Evolutionary conservation across 345 rosid species (phyloP).

Genomic region (Eucalyptus decipiens): DNA sequence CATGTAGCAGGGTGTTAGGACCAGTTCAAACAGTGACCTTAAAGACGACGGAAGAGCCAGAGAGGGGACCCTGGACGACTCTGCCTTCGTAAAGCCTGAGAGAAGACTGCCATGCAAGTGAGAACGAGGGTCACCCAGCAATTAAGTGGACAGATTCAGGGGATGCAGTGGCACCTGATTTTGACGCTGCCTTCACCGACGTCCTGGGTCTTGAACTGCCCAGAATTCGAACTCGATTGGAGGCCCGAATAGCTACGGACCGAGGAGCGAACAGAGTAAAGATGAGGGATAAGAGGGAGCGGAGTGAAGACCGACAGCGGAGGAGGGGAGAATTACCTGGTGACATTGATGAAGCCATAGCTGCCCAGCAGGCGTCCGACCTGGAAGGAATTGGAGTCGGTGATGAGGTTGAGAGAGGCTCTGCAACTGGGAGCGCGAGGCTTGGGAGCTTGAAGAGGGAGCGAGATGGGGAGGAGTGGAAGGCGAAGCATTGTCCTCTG

Average conservation of each 20-base stretch:
- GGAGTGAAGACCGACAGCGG: background rate
- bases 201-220: conserved; percentile 51
- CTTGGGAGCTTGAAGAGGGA: background rate
- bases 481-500: background rate
- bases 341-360: conserved; percentile 88
- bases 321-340: conserved; percentile 38
- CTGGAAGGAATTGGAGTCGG: conserved; percentile 69
- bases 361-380: conserved; percentile 86
- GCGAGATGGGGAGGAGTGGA: background rate
- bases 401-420: conserved; percentile 59
- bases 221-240: conserved; percentile 8
- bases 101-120: conserved; percentile 33
- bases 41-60: conserved; percentile 55
- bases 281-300: background rate
- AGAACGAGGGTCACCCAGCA: background rate
- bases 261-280: background rate
- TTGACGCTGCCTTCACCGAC: conserved; percentile 84
- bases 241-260: conserved; percentile 52
- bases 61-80: conserved; percentile 61
- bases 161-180: conserved; percentile 43
- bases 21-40: conserved; percentile 29
- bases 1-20: background rate
- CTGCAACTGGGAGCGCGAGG: conserved; percentile 4
- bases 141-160: background rate
- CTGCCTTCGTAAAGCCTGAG: conserved; percentile 96